Conservation (phyloP, 768 basidiomycete species). For the Suillus discolor region DNA sequence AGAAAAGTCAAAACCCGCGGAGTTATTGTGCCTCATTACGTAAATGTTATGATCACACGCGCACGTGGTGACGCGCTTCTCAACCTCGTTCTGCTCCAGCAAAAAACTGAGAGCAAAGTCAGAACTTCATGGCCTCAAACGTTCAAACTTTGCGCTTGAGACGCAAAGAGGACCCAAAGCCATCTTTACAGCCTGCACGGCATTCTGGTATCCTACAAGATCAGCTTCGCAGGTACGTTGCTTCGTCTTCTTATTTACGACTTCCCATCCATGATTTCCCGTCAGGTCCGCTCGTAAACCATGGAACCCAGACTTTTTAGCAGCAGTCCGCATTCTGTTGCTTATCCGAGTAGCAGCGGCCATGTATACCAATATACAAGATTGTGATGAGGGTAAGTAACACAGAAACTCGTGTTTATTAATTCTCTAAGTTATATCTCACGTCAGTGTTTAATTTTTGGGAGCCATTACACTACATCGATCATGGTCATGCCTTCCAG, state of each 20-base stretch:
- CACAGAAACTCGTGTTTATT: background rate
- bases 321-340: constrained; percentile 82
- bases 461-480: constrained; percentile 95
- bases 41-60: background rate
- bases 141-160: constrained; percentile 53
- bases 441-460: constrained; percentile 94
- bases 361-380: constrained; percentile 94
- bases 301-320: constrained; percentile 83
- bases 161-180: constrained; percentile 38
- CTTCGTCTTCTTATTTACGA: constrained; percentile 6
- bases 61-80: background rate
- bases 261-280: constrained; percentile 11
- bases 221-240: constrained; percentile 67
- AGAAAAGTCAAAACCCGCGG: background rate
- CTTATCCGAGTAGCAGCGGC: constrained; percentile 80
- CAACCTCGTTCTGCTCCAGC: background rate
- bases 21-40: background rate
- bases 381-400: constrained; percentile 91
- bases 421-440: constrained; percentile 1
- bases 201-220: constrained; percentile 80
- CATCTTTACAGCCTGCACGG: constrained; percentile 34
- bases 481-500: constrained; percentile 87
- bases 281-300: constrained; percentile 65
- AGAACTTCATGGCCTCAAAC: constrained; percentile 46
- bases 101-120: background rate